These are phyloP conservation scores for Stromatinia cepivora DNA, from an alignment of 2,329 filamentous ascomycete genomes.

Conservation along the genomic window DNA sequence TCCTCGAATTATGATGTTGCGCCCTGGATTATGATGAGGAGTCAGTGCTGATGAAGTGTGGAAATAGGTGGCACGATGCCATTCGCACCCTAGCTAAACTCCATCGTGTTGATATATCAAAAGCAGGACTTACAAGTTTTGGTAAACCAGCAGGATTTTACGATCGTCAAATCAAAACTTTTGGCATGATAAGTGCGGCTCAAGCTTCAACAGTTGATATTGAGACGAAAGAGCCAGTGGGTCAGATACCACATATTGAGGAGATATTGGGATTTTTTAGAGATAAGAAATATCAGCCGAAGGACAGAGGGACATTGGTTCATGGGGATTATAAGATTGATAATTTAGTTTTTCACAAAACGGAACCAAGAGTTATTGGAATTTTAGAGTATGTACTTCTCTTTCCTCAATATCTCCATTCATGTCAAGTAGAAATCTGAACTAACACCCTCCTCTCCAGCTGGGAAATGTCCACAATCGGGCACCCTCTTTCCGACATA, in stretches of 20 bases:
- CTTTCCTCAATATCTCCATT: background rate
- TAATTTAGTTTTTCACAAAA: slow-evolving; percentile 86
- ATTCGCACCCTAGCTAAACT: slow-evolving; percentile 81
- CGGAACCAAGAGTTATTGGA: slow-evolving; percentile 83
- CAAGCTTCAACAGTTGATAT: slow-evolving; percentile 76
- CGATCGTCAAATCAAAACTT: slow-evolving; percentile 79
- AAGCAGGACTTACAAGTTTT: slow-evolving; percentile 69
- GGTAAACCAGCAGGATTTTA: slow-evolving; percentile 80
- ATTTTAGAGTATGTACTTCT: slow-evolving; percentile 70
- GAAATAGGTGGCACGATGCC: slow-evolving; percentile 73
- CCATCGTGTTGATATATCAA: slow-evolving; percentile 68
- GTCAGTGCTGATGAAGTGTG: slow-evolving; percentile 12
- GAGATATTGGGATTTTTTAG: slow-evolving; percentile 79
- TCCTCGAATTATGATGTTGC: background rate
- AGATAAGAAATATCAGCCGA: slow-evolving; percentile 67
- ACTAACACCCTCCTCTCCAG: slow-evolving; percentile 40
- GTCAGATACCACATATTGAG: slow-evolving; percentile 78
- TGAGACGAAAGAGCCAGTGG: slow-evolving; percentile 75
- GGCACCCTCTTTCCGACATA: slow-evolving; percentile 91
- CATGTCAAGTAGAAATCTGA: slow-evolving; percentile 14
- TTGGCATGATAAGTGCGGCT: slow-evolving; percentile 72
- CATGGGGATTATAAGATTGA: slow-evolving; percentile 98
- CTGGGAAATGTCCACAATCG: slow-evolving; percentile 98
- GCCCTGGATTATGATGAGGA: background rate
- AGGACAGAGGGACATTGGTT: slow-evolving; percentile 75